Base-by-base conservation (phyloP, 768 basidiomycete genomes). In the Lyophyllum shimeji region DNA sequence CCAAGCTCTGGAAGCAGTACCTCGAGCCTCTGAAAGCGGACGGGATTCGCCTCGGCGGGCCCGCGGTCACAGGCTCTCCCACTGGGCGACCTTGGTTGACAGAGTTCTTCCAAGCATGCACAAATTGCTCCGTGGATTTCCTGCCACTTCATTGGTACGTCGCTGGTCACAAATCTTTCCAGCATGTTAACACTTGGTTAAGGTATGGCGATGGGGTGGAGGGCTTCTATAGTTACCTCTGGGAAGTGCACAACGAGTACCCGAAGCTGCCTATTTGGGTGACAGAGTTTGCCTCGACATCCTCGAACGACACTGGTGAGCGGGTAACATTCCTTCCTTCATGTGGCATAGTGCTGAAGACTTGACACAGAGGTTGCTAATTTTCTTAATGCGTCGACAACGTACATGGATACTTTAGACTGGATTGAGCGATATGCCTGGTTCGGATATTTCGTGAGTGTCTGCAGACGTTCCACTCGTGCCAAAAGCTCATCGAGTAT, bases 391-490 rank as follows among this genome's bases (percentile, higher is more conserved):
- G 69, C 74, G 21, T 85, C 84, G 1, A 76, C 76, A n/a, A 66
- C 72, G 13, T 83, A 78, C 59, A 74, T 87, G 72, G 84, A 86
- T 47, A 63, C 65, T 1, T 72, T 84, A 20, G 73, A 76, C 25
- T 86, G 78, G 74, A 73, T 86, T 18, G 85, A 86, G 60, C 77
- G 83, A 18, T 86, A 86, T 61, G 74, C 83, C 0, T 87, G 84
- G 85, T 86, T 86, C 62, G 86, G 84, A 7, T 75, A 66, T 58
- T 75, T 74, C 64, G 77, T 77, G 56, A 68, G 76, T 69, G n/a
- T 15, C 21, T 27, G 7, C 11, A n/a, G 8, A 42, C 42, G 23
- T 46, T 4, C 53, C 47, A 63, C 45, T 60, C 55, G 55, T 45
- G 49, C 44, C 31, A 18, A 24, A 52, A 40, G 49, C 50, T 61